Evolutionary conservation across 257 asterid species (phyloP), one percentile per base, ranked within the genome.

Genomic region (Primulina huaijiensis): DNA sequence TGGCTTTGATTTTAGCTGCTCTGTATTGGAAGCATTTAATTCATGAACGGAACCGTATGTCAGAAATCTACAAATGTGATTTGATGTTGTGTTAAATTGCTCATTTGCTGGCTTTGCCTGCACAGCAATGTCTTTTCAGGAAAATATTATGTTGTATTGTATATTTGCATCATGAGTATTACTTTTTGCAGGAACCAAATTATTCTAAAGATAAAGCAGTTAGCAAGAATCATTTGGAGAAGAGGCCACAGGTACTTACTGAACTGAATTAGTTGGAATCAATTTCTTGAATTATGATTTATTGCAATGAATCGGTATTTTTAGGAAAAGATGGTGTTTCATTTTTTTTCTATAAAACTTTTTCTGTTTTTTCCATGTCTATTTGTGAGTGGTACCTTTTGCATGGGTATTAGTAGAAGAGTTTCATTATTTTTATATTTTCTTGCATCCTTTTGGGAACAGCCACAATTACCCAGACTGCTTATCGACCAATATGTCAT

Each of bases 141-240:
- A 30, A 60, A 63, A 46, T 31, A 58, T 11, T 40, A 9, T 3
- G 19, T 72, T 5, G 0, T 40, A 2, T 40, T 67, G 21, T 46
- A n/a, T 69, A 12, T 12, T 60, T 52, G 58, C 50, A 1, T 35
- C 46, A 35, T 72, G 64, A 7, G 7, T 37, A 38, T 65, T 65
- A 35, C 71, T 83, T 73, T 69, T 73, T 78, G 63, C 92, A 92
- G 96, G 89, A 87, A 72, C 98, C 98, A 12, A 80, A 82, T 79
- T 82, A 88, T 64, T 60, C 86, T 43, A 92, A 85, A 79, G 92
- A 89, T 75, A 92, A 87, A 85, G 68, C 89, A 53, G 74, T 74
- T 46, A 68, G 69, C 72, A 87, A 82, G 82, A 85, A 70, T 67
- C 72, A 71, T 46, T 80, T 77, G 43, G 90, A 86, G 25, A 91